phyloP scores from a whole-genome alignment of 495 filamentous ascomycete species.

The Podospora sp. region DNA sequence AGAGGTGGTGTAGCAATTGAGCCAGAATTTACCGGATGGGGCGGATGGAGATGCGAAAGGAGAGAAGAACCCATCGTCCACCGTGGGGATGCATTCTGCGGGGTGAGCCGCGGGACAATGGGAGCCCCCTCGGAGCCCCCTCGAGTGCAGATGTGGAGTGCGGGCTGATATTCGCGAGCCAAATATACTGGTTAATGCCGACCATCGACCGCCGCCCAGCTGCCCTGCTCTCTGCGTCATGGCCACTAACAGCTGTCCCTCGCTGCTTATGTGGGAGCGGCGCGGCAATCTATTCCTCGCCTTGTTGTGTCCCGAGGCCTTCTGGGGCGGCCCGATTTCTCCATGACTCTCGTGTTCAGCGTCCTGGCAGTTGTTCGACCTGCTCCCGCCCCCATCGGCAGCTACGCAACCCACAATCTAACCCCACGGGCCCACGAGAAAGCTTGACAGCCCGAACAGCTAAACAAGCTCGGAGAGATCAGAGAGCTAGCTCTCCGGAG shows the following conservation, averaged over 20 bases:
- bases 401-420: background rate
- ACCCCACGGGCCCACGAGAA: background rate
- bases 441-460: background rate
- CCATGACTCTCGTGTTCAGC: background rate
- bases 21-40: slow-evolving; percentile 29
- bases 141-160: background rate
- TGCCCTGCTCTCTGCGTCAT: slow-evolving; percentile 15
- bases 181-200: slow-evolving; percentile 33
- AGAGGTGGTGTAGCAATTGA: slow-evolving; percentile 27
- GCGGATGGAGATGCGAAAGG: background rate
- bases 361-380: background rate
- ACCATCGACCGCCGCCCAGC: slow-evolving; percentile 9
- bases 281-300: slow-evolving; percentile 5
- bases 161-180: slow-evolving; percentile 2
- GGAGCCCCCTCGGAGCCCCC: background rate
- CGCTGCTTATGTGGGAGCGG: slow-evolving; percentile 4
- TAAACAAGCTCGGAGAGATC: background rate
- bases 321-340: background rate
- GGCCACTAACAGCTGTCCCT: background rate
- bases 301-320: background rate
- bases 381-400: background rate
- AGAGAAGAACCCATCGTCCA: background rate
- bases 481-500: background rate
- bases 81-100: slow-evolving; percentile 16
- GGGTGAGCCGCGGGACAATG: slow-evolving; percentile 8